Evolutionary conservation across 176 grass and related monocot genomes (phyloP).

Genomic region (Miscanthus lutarioriparius): DNA sequence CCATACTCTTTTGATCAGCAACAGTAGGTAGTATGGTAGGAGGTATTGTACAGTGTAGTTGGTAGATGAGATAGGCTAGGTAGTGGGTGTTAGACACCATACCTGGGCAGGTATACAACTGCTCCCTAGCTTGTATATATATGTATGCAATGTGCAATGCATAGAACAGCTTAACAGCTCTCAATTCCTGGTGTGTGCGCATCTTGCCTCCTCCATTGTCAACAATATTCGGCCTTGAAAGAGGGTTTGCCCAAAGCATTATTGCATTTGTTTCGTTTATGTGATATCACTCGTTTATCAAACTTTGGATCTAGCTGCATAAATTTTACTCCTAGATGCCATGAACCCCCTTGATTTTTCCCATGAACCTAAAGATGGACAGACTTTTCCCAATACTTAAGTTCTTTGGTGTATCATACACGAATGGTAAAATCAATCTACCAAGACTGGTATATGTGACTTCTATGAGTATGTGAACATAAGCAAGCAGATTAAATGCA

Average conservation of each 20-base stretch:
- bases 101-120: not conserved
- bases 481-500: slow-evolving; percentile 56
- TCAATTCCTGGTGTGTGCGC: not conserved
- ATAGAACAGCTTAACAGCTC: not conserved
- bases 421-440: slow-evolving; percentile 27
- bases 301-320: not conserved
- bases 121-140: not conserved
- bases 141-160: not conserved
- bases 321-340: not conserved
- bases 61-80: not conserved
- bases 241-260: not conserved
- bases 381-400: slow-evolving; percentile 7
- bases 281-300: not conserved
- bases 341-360: not conserved
- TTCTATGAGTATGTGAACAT: slow-evolving; percentile 34
- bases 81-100: not conserved
- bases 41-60: not conserved
- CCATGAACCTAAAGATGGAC: not conserved
- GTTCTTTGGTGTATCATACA: slow-evolving; percentile 4
- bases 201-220: not conserved
- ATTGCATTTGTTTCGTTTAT: not conserved
- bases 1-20: not conserved
- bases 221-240: not conserved
- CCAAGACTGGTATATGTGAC: slow-evolving; percentile 22
- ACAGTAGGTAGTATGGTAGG: not conserved